Evolutionary conservation across 164 flowering plant species (phyloP).

Genomic region (Kalanchoe fedtschenkoi): DNA sequence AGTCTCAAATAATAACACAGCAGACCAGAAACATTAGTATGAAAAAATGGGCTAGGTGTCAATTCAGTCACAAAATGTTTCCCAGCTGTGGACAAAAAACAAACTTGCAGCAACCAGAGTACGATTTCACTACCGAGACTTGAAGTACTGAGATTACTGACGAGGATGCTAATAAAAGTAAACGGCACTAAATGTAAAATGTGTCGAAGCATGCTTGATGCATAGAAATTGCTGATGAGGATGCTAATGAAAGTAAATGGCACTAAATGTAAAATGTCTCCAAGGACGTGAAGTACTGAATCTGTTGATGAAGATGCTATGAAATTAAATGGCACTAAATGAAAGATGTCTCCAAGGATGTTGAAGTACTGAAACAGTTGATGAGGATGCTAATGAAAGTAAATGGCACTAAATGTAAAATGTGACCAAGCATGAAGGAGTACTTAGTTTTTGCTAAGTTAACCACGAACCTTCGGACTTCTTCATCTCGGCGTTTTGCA

Average conservation of each 20-base stretch:
- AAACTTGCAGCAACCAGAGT: not conserved
- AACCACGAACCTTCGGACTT: slow-evolving; percentile 60
- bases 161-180: not conserved
- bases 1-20: not conserved
- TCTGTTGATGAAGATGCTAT: not conserved
- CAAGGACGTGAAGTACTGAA: not conserved
- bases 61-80: no score
- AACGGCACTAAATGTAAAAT: not conserved
- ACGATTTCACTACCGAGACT: not conserved
- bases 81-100: no score
- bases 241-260: not conserved
- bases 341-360: not conserved
- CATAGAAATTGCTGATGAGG: not conserved
- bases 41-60: not conserved
- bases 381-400: not conserved
- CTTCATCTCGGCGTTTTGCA: slow-evolving; percentile 89
- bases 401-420: not conserved
- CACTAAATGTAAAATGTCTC: not conserved
- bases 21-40: not conserved
- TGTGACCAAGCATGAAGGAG: not conserved
- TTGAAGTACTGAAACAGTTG: no score
- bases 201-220: not conserved
- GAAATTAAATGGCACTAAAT: not conserved
- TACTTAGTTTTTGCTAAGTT: not conserved
- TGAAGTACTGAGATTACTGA: not conserved